phyloP scores from a whole-genome alignment of 306 rosid species.

The Prunus salicina region DNA sequence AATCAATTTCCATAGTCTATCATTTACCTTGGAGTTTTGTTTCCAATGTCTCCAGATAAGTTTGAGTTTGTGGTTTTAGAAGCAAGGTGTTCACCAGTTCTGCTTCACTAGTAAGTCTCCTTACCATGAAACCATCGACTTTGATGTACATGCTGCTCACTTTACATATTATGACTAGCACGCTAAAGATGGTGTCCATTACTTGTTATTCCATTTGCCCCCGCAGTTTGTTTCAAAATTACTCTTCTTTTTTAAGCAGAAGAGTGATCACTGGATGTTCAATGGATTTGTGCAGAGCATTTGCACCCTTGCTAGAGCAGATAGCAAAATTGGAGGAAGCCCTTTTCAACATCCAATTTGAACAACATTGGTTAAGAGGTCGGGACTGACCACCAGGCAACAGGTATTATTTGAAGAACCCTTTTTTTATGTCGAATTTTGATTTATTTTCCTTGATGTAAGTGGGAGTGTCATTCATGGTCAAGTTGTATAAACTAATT shows the following conservation, averaged over 20 bases:
- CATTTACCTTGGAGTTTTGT: not conserved
- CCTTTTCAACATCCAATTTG: slow-evolving; percentile 83
- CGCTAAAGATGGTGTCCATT: slow-evolving; percentile 70
- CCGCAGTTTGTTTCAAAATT: not conserved
- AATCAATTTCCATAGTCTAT: not conserved
- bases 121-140: slow-evolving; percentile 69
- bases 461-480: too few species aligned
- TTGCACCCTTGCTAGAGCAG: slow-evolving; percentile 77
- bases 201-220: not conserved
- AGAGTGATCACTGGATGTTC: slow-evolving; percentile 14
- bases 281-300: slow-evolving; percentile 62
- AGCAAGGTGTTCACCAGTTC: slow-evolving; percentile 58
- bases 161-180: slow-evolving; percentile 70
- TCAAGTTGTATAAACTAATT: too few species aligned
- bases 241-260: not conserved
- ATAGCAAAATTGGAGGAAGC: slow-evolving; percentile 90
- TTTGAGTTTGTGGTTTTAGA: slow-evolving; percentile 52
- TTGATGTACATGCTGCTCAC: slow-evolving; percentile 82
- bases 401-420: too few species aligned
- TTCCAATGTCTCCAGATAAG: slow-evolving; percentile 43
- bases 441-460: too few species aligned
- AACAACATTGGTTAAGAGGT: slow-evolving; percentile 96
- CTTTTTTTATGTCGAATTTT: too few species aligned
- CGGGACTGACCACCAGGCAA: slow-evolving; percentile 84
- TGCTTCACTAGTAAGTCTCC: slow-evolving; percentile 80